Evolutionary conservation across 768 basidiomycete genomes (phyloP), one percentile per base, ranked within the genome.

Genomic region (Lenzites betulinus): DNA sequence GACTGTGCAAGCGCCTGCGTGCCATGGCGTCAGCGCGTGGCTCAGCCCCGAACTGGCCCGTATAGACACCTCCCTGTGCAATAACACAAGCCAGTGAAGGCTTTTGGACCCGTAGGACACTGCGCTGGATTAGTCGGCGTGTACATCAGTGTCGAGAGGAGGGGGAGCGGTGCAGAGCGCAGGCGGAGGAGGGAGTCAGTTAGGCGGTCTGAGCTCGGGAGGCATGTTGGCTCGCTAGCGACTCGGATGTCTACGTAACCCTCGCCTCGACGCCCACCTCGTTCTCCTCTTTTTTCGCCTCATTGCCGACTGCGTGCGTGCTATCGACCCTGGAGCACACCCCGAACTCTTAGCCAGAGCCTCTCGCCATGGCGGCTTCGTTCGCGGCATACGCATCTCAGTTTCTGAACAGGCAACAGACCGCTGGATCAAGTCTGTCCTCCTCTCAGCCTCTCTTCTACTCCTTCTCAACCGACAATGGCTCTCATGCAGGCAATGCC

Each of bases 321-420:
- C 39, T 20, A 33, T 42, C 57, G 20, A 51, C 62, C 28, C 53
- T 58, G 62, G 57, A 44, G 44, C 52, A 39, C 23, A 1, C 20
- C 13, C 23, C 28, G 47, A 20, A 46, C 52, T 38, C 38, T 5
- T 33, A 33, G 47, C 22, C 52, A 54, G 46, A 23, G 48, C 53
- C 18, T 43, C 13, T 15, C 52, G 56, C 61, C 42, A 81, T 81
- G 81, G 82, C 86, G 50, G 82, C 88, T 65, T 89, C 90, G 38
- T 92, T 92, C 74, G 87, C 89, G 66, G 84, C 85, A 51, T 92
- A 89, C 77, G 90, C 90, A 51, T 92, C 90, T 44, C 89, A 91
- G 67, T 92, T 91, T 71, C 78, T 92, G 72, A 86, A 81, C 70
- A 81, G 82, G 65, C 85, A 84, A 67, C 80, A 76, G 59, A 77